Percentiles rank a stretch among this genome's conserved stretches.
phyloP scores from a whole-genome alignment of 129 eudicot genomes.

The Smallanthus sonchifolius region DNA sequence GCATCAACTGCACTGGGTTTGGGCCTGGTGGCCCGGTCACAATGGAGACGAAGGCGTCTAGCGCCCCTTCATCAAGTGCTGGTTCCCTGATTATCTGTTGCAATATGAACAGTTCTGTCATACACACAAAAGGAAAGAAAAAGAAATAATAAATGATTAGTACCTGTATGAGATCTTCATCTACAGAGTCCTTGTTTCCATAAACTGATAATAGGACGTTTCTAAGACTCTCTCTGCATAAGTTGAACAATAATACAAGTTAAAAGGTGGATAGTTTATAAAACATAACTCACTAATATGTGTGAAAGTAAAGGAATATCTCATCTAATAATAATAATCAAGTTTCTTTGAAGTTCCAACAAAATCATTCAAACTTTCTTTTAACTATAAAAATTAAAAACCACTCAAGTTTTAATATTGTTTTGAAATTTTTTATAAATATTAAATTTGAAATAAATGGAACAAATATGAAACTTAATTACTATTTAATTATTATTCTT shows the following conservation, averaged over 20 bases:
- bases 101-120: background rate
- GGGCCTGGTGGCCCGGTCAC: constrained; percentile 99
- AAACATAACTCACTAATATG: background rate
- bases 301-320: background rate
- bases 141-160: background rate
- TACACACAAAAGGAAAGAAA: background rate
- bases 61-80: constrained; percentile 84
- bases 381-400: no score
- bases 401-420: no score
- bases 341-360: no score
- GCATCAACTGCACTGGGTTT: constrained; percentile 78
- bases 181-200: constrained; percentile 75
- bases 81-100: constrained; percentile 82
- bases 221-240: constrained; percentile 70
- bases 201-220: constrained; percentile 70
- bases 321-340: no score
- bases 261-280: background rate
- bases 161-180: constrained; percentile 81
- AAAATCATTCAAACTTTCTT: no score
- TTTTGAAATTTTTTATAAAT: no score
- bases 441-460: background rate
- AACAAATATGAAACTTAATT: no score
- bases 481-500: no score
- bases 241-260: constrained; percentile 9
- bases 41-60: constrained; percentile 90